A percentile compares a stretch with the other conserved stretches of the same genome.
phyloP scores from a whole-genome alignment of 257 asterid species.

The Paraleonurus japonicus region DNA sequence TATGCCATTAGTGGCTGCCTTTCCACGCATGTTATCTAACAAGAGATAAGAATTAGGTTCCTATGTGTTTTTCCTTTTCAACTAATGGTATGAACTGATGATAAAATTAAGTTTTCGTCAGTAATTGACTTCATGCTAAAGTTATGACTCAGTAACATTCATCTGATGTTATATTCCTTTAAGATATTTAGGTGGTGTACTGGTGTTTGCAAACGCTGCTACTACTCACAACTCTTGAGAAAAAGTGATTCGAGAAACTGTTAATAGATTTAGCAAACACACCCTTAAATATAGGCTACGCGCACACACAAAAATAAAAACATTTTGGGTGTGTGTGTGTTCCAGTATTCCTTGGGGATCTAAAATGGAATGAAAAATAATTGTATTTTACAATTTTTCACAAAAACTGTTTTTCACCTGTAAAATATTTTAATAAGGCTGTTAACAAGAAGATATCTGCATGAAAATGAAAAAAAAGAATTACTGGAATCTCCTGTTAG shows the following conservation, averaged over 20 bases:
- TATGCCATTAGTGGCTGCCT: not conserved
- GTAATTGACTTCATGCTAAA: no score
- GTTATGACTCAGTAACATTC: not conserved
- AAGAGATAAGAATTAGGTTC: not conserved
- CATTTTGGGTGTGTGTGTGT: no score
- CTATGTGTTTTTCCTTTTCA: not conserved
- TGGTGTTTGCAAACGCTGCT: no score
- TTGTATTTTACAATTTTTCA: not conserved
- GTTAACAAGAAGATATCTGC: not conserved
- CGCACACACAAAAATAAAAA: no score
- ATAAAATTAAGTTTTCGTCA: not conserved
- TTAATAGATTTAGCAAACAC: no score
- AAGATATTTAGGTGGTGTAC: no score
- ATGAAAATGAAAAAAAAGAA: constrained; percentile 10
- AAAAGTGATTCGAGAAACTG: no score
- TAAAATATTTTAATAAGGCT: constrained; percentile 6
- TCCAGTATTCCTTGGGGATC: not conserved
- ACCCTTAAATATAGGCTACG: no score
- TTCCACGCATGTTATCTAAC: not conserved
- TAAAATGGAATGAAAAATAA: not conserved
- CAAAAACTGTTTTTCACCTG: not conserved
- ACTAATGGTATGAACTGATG: constrained; percentile 8
- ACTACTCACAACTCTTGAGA: no score
- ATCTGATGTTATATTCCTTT: not conserved
- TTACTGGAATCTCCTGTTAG: constrained; percentile 4